Base-by-base conservation (phyloP, 805 yeast genomes). In the Metschnikowia gelsemii region DNA sequence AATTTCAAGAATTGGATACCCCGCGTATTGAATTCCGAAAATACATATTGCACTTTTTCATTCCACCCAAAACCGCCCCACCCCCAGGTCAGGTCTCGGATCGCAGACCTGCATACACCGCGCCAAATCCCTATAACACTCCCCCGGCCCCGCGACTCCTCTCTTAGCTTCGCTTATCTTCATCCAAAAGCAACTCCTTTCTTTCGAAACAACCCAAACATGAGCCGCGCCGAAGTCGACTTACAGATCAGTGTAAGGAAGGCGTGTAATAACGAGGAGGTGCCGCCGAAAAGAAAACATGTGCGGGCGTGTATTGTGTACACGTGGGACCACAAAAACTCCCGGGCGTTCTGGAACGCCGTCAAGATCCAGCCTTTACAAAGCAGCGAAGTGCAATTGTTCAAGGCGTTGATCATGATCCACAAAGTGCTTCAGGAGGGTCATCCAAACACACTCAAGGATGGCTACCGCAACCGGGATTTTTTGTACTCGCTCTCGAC, bases 401-500 rank as follows among this genome's bases (percentile, higher is more conserved):
- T 89, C 69, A 91, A 91, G 60, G 82, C 95, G 12, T 69, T 93
- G 57, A 85, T 90, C 40, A 75, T 87, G 50, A 75, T 89, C 35
- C 98, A 91, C 57, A 90, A 91, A 56, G 91, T 93, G 5, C 67
- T 91, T n/a, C 98, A 93, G 61, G 99, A 91, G 63, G 99, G 99
- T n/a, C 98, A 91, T 61, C 88, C 88, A 11, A 76, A 87, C 20
- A 81, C 87, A 5, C 66, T 91, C 54, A 73, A 78, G 38, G 96
- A 88, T 55, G 97, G 88, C 2, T 84, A 80, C 55, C 72, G 79
- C 47, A 87, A 89, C 59, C 69, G 80, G 37, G 84, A 80, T 38
- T 91, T 95, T 82, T 72, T 91, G 35, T 78, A 81, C 41, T 77
- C 89, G 13, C 70, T 93, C 42, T 83, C 82, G 2, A 72, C 88